Evolutionary conservation across 106 monocot genomes (phyloP).

Genomic region (Allium fistulosum): DNA sequence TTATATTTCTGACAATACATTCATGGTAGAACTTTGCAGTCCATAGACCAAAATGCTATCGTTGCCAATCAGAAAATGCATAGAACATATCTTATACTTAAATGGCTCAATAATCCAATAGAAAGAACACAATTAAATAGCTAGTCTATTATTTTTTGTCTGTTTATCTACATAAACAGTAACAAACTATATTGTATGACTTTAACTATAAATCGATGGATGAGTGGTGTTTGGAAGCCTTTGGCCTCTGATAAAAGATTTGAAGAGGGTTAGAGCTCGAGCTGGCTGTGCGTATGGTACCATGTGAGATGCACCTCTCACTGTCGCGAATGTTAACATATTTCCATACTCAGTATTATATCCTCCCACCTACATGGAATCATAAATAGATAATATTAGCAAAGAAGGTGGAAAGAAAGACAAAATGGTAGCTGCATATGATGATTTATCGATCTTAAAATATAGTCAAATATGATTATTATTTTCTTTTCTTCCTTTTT

Average conservation of each 20-base stretch:
- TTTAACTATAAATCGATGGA: slow-evolving; percentile 20
- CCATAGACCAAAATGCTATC: too few species aligned
- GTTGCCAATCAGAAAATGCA: too few species aligned
- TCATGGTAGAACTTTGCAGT: too few species aligned
- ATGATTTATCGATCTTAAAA: neutral
- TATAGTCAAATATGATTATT: neutral
- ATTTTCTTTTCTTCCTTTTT: neutral
- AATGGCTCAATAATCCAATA: neutral
- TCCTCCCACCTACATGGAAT: slow-evolving; percentile 56
- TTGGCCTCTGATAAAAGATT: slow-evolving; percentile 43
- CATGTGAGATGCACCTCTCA: slow-evolving; percentile 89
- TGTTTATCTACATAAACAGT: neutral
- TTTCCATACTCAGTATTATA: slow-evolving; percentile 84
- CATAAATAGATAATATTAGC: neutral
- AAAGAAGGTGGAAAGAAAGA: neutral
- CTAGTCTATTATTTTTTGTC: neutral
- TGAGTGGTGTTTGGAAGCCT: slow-evolving; percentile 62
- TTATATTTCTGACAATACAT: too few species aligned
- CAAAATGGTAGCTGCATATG: too few species aligned
- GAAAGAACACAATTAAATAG: neutral
- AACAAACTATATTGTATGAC: neutral
- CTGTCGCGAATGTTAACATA: slow-evolving; percentile 75
- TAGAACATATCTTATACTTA: too few species aligned
- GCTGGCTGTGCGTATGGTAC: slow-evolving; percentile 77
- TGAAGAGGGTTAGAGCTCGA: slow-evolving; percentile 66